These are phyloP conservation scores for Cladophialophora psammophila DNA, from an alignment of 2,329 filamentous ascomycete genomes.

Conservation along the genomic window DNA sequence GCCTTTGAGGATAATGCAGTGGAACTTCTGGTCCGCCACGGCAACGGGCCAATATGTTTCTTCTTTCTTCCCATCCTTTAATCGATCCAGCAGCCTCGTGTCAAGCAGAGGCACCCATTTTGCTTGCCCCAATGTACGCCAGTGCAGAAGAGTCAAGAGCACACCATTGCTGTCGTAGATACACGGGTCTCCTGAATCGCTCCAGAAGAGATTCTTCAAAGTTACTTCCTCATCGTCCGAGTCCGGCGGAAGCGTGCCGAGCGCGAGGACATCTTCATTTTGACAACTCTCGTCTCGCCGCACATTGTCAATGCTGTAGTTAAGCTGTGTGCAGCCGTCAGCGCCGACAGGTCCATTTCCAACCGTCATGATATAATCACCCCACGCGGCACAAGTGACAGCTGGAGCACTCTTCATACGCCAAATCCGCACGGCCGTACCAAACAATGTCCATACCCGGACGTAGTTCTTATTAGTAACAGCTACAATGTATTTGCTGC, in stretches of 20 bases:
- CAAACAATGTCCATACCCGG: conserved; percentile 90
- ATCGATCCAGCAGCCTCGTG: conserved; percentile 80
- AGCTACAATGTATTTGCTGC: conserved; percentile 88
- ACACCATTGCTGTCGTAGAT: conserved; percentile 95
- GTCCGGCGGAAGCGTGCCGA: conserved; percentile 57
- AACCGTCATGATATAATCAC: conserved; percentile 94
- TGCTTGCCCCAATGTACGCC: conserved; percentile 84
- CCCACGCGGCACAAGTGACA: conserved; percentile 92
- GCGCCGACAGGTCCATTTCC: conserved; percentile 87
- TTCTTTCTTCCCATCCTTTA: conserved; percentile 82
- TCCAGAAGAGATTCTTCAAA: conserved; percentile 87
- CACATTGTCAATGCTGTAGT: conserved; percentile 94
- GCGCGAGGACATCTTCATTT: conserved; percentile 87
- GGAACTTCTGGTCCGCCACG: conserved; percentile 88
- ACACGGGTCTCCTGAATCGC: conserved; percentile 90
- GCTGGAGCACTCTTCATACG: conserved; percentile 88
- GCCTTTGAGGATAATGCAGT: conserved; percentile 98
- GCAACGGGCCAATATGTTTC: conserved; percentile 96
- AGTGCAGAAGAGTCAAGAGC: conserved; percentile 85
- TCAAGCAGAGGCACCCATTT: conserved; percentile 93
- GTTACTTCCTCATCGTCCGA: conserved; percentile 64
- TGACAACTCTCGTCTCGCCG: conserved; percentile 94
- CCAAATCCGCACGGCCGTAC: conserved; percentile 86
- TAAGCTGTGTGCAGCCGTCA: conserved; percentile 77
- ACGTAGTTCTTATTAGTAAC: conserved; percentile 88